phyloP scores from a whole-genome alignment of 257 asterid species.

The Plantago major region DNA sequence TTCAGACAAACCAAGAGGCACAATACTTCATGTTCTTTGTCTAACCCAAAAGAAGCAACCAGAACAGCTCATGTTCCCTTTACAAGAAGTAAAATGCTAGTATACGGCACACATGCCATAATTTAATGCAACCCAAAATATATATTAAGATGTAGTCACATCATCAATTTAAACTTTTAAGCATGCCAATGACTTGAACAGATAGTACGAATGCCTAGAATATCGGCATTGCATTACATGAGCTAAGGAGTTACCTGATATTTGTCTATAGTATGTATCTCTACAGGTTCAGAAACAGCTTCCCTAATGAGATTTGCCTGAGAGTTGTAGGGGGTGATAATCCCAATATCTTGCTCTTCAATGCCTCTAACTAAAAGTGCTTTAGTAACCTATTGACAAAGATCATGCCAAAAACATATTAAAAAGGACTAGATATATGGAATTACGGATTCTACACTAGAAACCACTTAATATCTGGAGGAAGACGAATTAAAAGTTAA shows the following conservation, averaged over 20 bases:
- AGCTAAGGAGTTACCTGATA: conserved; percentile 59
- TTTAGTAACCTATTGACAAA: conserved; percentile 40
- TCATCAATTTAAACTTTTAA: background rate
- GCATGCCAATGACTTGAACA: conserved; percentile 1
- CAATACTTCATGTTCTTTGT: too few species aligned
- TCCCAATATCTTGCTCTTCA: conserved; percentile 67
- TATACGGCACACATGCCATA: background rate
- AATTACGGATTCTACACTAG: background rate
- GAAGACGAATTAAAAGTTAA: background rate
- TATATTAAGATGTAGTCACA: background rate
- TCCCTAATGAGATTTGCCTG: conserved; percentile 72
- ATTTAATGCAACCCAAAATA: background rate
- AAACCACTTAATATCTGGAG: conserved; percentile 4
- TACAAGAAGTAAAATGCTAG: background rate
- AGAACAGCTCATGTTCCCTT: background rate
- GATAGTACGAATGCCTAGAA: background rate
- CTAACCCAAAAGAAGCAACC: too few species aligned
- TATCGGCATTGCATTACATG: background rate
- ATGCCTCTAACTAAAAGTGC: conserved; percentile 58
- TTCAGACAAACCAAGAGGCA: too few species aligned
- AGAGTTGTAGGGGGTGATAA: conserved; percentile 91
- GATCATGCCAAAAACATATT: conserved; percentile 9
- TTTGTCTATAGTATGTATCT: conserved; percentile 92
- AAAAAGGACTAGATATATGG: conserved; percentile 1
- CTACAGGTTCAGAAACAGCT: conserved; percentile 62